Base-by-base conservation (phyloP, 1,139 yeast species). In the Candida pseudoviswanathii region DNA sequence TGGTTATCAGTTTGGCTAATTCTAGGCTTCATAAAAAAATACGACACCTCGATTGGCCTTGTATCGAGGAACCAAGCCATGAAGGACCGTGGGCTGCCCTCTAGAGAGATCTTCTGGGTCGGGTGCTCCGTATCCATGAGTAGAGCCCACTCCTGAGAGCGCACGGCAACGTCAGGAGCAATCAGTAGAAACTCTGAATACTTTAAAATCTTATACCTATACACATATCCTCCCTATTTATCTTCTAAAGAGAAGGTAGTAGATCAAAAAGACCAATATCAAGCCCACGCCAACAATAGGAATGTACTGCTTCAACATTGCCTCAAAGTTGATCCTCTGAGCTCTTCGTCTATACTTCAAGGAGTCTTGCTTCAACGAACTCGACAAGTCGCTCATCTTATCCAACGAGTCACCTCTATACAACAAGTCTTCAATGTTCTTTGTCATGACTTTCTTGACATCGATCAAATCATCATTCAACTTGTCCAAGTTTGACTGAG, bases 401-500 rank as follows among this genome's bases (percentile, higher is more conserved):
- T 94, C 98, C 58, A 94, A 79, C 10, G 94, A 86, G 63, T 94
- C 98, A 9, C 99, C 99, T 62, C 99, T 80, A 68, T 94, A 92
- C 43, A 94, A 77, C 60, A 94, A 74, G 66, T 94, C 99, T 65
- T 94, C 98, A 51, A 94, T 94, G 67, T 94, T 94, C 61, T 92
- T 92, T 51, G 96, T 90, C 96, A 94, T 89, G 51, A 94, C 96
- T 59, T 89, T 84, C 58, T 94, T 91, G 45, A 95, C 99, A 60
- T 95, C 99, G 46, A 89, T 91, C 58, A 94, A 76, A 61, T 95
- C 99, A 46, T 82, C 81, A 67, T 92, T 91, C 58, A 94, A 75
- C 63, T 83, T 85, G 68, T 94, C 97, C 62, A 94, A 75, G 62
- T 91, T 94, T 43, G 86, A 83, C 56, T 91, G 95, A 0, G 96